These are phyloP conservation scores for Gracilaria caudata DNA, from an alignment of 23 red algal species.

Conservation along the genomic window DNA sequence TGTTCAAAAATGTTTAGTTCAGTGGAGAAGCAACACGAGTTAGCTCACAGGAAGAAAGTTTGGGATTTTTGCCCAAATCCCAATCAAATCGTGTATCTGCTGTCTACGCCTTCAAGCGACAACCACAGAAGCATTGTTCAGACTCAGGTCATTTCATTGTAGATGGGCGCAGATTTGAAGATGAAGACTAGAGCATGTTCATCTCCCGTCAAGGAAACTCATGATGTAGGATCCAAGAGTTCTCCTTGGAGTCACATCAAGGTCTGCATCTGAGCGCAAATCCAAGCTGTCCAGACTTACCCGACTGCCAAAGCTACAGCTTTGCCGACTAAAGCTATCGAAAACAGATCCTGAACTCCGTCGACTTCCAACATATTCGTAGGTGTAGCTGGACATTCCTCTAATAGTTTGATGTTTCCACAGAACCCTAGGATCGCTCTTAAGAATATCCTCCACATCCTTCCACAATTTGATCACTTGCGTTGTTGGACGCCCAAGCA, in stretches of 20 bases:
- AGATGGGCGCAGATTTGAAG: background rate
- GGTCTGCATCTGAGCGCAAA: slow-evolving; percentile 8
- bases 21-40: background rate
- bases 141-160: background rate
- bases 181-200: background rate
- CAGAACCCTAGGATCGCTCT: slow-evolving; percentile 27
- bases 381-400: slow-evolving; percentile 24
- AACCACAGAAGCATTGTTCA: background rate
- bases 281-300: slow-evolving; percentile 31
- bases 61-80: background rate
- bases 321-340: slow-evolving; percentile 7
- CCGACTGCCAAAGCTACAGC: slow-evolving; percentile 22
- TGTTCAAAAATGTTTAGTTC: slow-evolving; percentile 2
- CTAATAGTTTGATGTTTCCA: background rate
- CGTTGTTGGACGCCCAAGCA: slow-evolving; percentile 15
- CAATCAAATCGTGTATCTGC: background rate
- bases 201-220: background rate
- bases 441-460: slow-evolving; percentile 37
- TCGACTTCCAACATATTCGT: slow-evolving; percentile 19
- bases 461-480: slow-evolving; percentile 39
- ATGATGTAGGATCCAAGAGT: background rate
- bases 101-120: no score
- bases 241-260: background rate
- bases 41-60: background rate
- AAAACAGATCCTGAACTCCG: slow-evolving; percentile 18